phyloP scores from a whole-genome alignment of 1,284 basidiomycete species.

The Leccinum subspadiceum region DNA sequence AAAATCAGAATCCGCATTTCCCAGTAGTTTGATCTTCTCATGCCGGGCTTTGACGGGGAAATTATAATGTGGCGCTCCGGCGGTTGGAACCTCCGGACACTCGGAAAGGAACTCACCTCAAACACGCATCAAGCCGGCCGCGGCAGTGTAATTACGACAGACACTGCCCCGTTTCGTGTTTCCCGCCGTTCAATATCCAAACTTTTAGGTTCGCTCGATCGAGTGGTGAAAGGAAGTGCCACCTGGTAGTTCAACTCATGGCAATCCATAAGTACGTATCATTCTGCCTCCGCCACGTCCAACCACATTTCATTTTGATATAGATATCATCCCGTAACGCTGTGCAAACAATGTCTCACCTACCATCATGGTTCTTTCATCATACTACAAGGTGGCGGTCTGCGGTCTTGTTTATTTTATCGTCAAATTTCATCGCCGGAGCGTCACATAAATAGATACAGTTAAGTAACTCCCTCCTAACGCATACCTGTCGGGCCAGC shows the following conservation, averaged over 20 bases:
- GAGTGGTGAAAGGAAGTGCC: no score
- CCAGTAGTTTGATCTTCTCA: constrained; percentile 9
- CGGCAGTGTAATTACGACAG: no score
- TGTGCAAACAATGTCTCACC: neutral
- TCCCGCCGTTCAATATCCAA: no score
- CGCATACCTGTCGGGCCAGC: no score
- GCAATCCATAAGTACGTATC: no score
- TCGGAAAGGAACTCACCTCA: neutral
- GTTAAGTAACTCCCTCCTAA: no score
- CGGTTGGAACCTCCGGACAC: constrained; percentile 12
- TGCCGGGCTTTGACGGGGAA: constrained; percentile 11
- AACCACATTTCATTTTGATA: neutral
- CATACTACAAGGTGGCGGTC: neutral
- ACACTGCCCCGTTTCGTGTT: no score
- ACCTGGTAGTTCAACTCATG: no score
- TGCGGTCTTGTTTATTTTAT: no score
- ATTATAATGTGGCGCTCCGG: constrained; percentile 17
- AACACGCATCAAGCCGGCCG: neutral
- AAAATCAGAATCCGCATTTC: constrained; percentile 10
- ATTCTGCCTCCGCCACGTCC: no score
- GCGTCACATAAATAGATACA: no score
- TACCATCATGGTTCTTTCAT: neutral
- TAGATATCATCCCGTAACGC: neutral
- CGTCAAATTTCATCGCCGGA: neutral
- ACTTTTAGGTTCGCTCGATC: no score